Evolutionary conservation across 192 early-diverging fungal species (phyloP), one percentile per base, ranked within the genome.

Genomic region (Geosiphon pyriformis): DNA sequence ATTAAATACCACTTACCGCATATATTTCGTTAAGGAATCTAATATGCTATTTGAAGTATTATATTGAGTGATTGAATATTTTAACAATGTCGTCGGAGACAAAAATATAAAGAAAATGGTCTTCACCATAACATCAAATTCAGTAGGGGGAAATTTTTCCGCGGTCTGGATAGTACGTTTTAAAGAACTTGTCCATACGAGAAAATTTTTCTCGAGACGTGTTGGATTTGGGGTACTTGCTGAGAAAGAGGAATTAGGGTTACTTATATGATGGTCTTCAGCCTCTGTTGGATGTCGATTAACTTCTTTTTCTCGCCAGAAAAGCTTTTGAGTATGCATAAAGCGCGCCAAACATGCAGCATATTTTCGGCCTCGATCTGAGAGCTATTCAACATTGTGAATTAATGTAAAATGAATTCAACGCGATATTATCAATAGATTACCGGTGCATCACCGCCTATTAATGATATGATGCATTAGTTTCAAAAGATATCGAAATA

Each of bases 1-100:
- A 26, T 30, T 34, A 26, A 17, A 29, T 11, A 23, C 10, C 25
- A 61, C 76, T 78, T 63, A 92, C 86, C n/a, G 94, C 88, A 70
- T 94, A 94, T 46, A 98, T 96, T 70, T 98, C 95, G 74, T 94
- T 94, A 33, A 98, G 80, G 47, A 88, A 85, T 46, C 89, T 77
- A 52, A 90, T 85, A 69, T 89, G 82, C 73, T 85, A 52, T 10
- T 67, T 23, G 20, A 29, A 59, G 12, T n/a, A n/a, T n/a, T n/a
- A n/a, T n/a, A n/a, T n/a, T n/a, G n/a, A n/a, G n/a, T n/a, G n/a
- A n/a, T n/a, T n/a, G n/a, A n/a, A n/a, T n/a, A n/a, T n/a, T n/a
- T n/a, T n/a, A n/a, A n/a, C n/a, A n/a, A n/a, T n/a, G n/a, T n/a
- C n/a, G n/a, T n/a, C n/a, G n/a, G n/a, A n/a, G n/a, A n/a, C n/a